These are phyloP conservation scores for Chrysoporthe deuterocubensis DNA, from an alignment of 2,329 filamentous ascomycete genomes.

Conservation along the genomic window DNA sequence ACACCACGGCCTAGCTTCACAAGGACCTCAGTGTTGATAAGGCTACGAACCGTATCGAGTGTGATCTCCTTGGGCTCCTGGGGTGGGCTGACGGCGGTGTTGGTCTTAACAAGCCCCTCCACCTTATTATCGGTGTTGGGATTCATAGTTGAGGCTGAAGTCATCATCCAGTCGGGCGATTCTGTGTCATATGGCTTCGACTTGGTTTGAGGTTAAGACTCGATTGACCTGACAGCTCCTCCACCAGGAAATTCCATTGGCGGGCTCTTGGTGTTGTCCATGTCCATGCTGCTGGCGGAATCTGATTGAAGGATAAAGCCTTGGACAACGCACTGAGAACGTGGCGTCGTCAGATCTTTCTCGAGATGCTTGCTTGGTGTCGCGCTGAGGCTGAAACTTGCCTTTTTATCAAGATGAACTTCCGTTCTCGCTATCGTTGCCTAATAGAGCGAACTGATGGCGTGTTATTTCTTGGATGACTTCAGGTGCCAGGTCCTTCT, in stretches of 20 bases:
- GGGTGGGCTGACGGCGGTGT: not conserved
- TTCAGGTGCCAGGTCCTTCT: no score
- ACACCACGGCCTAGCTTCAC: constrained; percentile 7
- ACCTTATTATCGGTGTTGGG: not conserved
- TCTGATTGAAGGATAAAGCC: no score
- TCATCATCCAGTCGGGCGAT: not conserved
- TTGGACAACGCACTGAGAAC: not conserved
- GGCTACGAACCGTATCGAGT: constrained; percentile 3
- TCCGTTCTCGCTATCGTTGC: no score
- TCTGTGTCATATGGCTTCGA: not conserved
- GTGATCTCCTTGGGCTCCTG: not conserved
- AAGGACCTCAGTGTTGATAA: not conserved
- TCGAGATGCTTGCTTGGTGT: no score
- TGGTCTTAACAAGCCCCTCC: not conserved
- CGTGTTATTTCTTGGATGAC: no score
- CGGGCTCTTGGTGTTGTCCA: not conserved
- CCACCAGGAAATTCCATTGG: not conserved
- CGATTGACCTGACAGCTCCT: not conserved
- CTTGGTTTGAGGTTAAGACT: not conserved
- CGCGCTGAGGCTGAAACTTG: no score
- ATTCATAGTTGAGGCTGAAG: not conserved
- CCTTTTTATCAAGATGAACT: no score
- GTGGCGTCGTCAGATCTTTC: not conserved
- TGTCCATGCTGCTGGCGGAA: not conserved
- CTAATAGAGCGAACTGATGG: no score